Evolutionary conservation across 2,329 filamentous ascomycete genomes (phyloP), one percentile per base, ranked within the genome.

Genomic region (Pseudogymnoascus sp.): DNA sequence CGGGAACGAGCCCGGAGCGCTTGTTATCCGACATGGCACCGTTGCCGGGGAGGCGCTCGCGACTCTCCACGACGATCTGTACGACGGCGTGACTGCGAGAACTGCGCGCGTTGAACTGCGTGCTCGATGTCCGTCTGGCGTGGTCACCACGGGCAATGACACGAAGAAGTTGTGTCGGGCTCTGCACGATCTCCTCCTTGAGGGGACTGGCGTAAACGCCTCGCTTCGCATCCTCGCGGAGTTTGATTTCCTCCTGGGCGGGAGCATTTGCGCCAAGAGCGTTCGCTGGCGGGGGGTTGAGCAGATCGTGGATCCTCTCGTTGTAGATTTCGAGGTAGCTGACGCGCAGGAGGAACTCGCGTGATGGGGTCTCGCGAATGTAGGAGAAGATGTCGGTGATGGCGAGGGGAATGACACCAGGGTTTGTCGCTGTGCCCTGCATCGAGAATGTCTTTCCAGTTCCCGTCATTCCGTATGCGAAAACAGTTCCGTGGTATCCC

Each of bases 291-390:
- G 91, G 82, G 74, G 91, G 88, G 67, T 89, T 93, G 50, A 99
- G 81, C 60, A 99, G 79, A 76, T 99, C 95, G 73, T 97, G 90
- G 64, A 99, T 98, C 76, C 86, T 96, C 74, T 99, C 95, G 72
- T 99, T 99, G 78, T 99, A 99, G 65, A 99, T 99, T 78, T 99
- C 95, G 66, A 99, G 82, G 73, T 99, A 99, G 80, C 93, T 98
- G 73, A 99, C 95, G 66, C 95, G 89, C 63, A 99, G 83, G 63
- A 99, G 78, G 68, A 99, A 99, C 73, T 99, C 95, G 65, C 95
- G 85, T 37, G 92, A 91, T 0, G 95, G 95, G 0, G 95, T 98
- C 77, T 99, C 95, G 64, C 95, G 89, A 69, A 99, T 99, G 75
- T 97, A 99, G 0, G 95, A 98, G 76, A 99, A 99, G 61, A 99